Evolutionary conservation across 148 eudicot genomes (phyloP), one percentile per base, ranked within the genome.

Genomic region (Camellia granthamiana): DNA sequence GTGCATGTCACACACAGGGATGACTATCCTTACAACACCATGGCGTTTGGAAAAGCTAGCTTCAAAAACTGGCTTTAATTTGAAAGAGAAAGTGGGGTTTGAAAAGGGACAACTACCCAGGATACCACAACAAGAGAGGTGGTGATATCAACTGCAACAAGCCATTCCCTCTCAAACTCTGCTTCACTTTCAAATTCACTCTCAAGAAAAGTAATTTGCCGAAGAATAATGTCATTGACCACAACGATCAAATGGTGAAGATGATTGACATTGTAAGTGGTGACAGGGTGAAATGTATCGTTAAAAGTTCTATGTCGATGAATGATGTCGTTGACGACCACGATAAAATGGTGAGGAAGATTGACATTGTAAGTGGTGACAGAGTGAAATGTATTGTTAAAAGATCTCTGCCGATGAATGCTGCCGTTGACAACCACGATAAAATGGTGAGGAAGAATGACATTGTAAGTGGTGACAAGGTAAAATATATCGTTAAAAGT

Each of bases 1-100:
- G 78, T 85, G 19, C 86, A 85, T 66, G 67, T 85, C 18, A 74
- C 84, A 16, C 86, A 85, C 49, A 85, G 81, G 68, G 79, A 77
- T 5, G 79, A 71, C 59, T n/a, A 52, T 63, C 77, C 82, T 13
- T 80, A 79, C 65, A 60, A 38, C 30, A 74, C 15, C 15, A 55
- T 85, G 84, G 84, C 42, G 71, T 8, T n/a, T 85, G 38, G 85
- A 69, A 30, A 42, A 41, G 14, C 41, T 82, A 6, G 87, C 78
- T 44, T 19, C 41, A 3, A 14, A 73, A 3, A 77, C 75, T 2
- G 61, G 78, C 21, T 77, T 85, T 2, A 1, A 14, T 54, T 55
- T 85, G 61, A 76, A 75, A 2, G 83, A 66, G 78, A 80, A 77
- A 55, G 83, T 13, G 1, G 13, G n/a, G 10, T 82, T 85, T 64